A percentile compares a stretch with the other conserved stretches of the same genome.
These are phyloP conservation scores for Coemansia sp. DNA, from an alignment of 192 early-diverging fungal species.

Conservation along the genomic window DNA sequence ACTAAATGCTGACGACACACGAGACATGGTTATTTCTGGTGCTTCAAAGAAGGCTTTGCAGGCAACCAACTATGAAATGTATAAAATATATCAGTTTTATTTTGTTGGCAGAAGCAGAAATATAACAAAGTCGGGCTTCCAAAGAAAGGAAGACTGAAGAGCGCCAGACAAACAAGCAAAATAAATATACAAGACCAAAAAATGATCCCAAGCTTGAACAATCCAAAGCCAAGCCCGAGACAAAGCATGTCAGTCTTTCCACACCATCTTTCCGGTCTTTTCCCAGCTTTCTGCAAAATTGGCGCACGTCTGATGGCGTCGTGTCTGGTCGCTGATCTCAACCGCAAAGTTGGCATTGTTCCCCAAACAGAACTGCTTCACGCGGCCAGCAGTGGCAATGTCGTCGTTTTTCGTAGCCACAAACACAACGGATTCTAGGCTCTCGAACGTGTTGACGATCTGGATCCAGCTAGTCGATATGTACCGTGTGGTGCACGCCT, in stretches of 20 bases:
- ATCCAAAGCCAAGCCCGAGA: too few relatives aligned
- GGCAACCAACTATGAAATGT: too few relatives aligned
- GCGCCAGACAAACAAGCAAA: not conserved
- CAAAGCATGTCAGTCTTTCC: not conserved
- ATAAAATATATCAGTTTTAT: too few relatives aligned
- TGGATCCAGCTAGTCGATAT: constrained; percentile 48
- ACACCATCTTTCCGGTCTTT: constrained; percentile 24
- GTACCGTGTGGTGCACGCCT: constrained; percentile 41
- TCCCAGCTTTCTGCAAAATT: constrained; percentile 51
- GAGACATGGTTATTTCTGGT: too few relatives aligned
- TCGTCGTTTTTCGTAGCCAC: constrained; percentile 40
- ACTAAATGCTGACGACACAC: constrained; percentile 3
- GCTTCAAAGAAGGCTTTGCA: too few relatives aligned
- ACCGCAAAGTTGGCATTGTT: constrained; percentile 39
- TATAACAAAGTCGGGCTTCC: too few relatives aligned
- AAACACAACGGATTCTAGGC: constrained; percentile 33
- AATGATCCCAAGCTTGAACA: not conserved
- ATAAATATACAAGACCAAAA: not conserved
- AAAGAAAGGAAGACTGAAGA: too few relatives aligned
- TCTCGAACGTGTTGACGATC: constrained; percentile 35
- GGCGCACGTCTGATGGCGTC: constrained; percentile 34
- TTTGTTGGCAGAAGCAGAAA: too few relatives aligned
- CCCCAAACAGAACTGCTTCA: constrained; percentile 30
- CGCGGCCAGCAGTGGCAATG: constrained; percentile 18
- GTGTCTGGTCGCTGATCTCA: constrained; percentile 41